Evolutionary conservation across 129 eudicot genomes (phyloP), one percentile per base, ranked within the genome.

Genomic region (Ambrosia artemisiifolia): DNA sequence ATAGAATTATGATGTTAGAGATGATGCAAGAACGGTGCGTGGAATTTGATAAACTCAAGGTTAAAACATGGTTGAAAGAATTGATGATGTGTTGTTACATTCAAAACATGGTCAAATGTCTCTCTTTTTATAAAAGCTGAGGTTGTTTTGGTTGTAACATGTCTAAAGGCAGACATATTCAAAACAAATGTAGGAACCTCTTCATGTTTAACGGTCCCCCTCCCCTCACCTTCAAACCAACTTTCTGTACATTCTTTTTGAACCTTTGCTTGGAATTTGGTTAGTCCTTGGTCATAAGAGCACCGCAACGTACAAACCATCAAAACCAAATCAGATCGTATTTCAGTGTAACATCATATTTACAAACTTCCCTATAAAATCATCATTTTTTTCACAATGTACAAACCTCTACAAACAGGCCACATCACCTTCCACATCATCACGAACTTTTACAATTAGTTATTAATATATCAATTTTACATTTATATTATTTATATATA

Each of bases 81-180:
- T 12, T 56, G 61, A 56, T 66, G 68, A 67, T 76, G 74, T 60
- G 76, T 48, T 77, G 76, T 62, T n/a, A 50, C 69, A 70, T 42
- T 63, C 73, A 51, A 63, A 78, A 71, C 43, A 78, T 33, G 77
- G 67, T 78, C 43, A 71, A 64, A 71, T 78, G 82, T 78, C 53
- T 53, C 53, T 71, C 67, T 63, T 78, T 63, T 71, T 53, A 14
- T 47, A 78, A 78, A 78, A 78, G 82, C 77, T 78, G 77, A 53
- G 17, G 67, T 63, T 63, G 76, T 63, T 78, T 78, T 71, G 77
- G 82, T 63, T 53, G 82, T 78, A 71, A 71, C 30, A 62, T 78
- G 77, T 78, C 82, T 71, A 78, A 78, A 78, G 72, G 59, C 72
- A 78, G 73, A 78, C 82, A 78, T 77, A 47, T 71, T 78, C 71